Base-by-base conservation (phyloP, 306 rosid genomes). In the Vigna unguiculata region DNA sequence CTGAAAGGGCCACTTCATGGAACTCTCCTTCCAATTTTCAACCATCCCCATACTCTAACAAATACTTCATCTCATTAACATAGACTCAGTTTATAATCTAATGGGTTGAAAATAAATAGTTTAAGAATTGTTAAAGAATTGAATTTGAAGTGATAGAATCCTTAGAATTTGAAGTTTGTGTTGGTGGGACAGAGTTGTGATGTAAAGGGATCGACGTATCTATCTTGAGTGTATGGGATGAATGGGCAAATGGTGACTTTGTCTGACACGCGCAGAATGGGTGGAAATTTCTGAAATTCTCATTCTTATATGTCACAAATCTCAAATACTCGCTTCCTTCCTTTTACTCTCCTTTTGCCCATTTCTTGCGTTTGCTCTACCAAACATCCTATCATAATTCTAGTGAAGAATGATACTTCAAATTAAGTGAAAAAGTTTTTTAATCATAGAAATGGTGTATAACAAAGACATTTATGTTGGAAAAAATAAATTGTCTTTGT, bases 191-290 rank as follows among this genome's bases (percentile, higher is more conserved):
- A 80, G 10, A 22, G 67, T 5, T 22, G 54, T 21, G 67, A 28
- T 55, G 79, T 40, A 32, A 65, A 19, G 57, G 25, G 1, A n/a
- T 5, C 4, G 0, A 10, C 38, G 7, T n/a, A 25, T 51, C 58
- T 12, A 25, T 51, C 58, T 53, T 73, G 61, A 72, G 80, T 55
- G 16, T 19, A 7, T 55, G 17, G 25, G 52, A 75, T 48, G 49
- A 74, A 32, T 22, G 69, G 14, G 64, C 24, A 55, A 51, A 21
- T 8, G 40, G 65, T 74, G 72, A 20, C 52, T 9, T 13, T 34
- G 32, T 76, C 80, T 48, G 76, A 77, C 82, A 82, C 16, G 46
- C 13, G 14, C 24, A 28, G 21, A 24, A 3, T 60, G 66, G 66
- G 43, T 60, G 41, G 12, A 6, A 68, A n/a, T n/a, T n/a, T n/a